Conservation (phyloP, 169 alveolate species). For the Plasmodium berghei region DNA sequence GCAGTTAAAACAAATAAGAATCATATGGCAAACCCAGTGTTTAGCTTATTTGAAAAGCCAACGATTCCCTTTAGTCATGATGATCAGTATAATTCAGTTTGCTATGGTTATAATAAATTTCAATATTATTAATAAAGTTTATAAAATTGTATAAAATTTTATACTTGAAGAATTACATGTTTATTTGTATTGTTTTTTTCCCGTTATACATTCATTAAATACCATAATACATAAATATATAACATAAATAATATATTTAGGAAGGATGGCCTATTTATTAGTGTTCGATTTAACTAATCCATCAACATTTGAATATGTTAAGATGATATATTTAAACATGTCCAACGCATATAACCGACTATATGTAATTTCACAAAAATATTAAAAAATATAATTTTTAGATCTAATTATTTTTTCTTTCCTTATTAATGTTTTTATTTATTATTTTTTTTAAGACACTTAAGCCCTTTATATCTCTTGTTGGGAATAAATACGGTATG, state of each 20-base stretch:
- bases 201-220: not conserved
- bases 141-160: not conserved
- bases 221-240: too few species aligned
- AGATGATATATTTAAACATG: constrained; percentile 57
- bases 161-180: not conserved
- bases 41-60: constrained; percentile 69
- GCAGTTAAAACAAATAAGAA: constrained; percentile 41
- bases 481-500: constrained; percentile 67
- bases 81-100: constrained; percentile 47
- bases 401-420: not conserved
- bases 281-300: constrained; percentile 69
- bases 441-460: constrained; percentile 38
- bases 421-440: constrained; percentile 1
- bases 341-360: constrained; percentile 26
- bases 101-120: constrained; percentile 44
- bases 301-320: constrained; percentile 66
- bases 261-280: constrained; percentile 74
- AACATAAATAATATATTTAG: constrained; percentile 3
- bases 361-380: constrained; percentile 20
- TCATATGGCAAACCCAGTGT: constrained; percentile 48
- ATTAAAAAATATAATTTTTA: not conserved
- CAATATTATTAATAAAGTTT: not conserved
- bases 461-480: constrained; percentile 75
- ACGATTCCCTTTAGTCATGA: constrained; percentile 35
- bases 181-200: constrained; percentile 11